Base-by-base conservation (phyloP, 2,329 filamentous ascomycete genomes). In the Paecilomyces formosus region DNA sequence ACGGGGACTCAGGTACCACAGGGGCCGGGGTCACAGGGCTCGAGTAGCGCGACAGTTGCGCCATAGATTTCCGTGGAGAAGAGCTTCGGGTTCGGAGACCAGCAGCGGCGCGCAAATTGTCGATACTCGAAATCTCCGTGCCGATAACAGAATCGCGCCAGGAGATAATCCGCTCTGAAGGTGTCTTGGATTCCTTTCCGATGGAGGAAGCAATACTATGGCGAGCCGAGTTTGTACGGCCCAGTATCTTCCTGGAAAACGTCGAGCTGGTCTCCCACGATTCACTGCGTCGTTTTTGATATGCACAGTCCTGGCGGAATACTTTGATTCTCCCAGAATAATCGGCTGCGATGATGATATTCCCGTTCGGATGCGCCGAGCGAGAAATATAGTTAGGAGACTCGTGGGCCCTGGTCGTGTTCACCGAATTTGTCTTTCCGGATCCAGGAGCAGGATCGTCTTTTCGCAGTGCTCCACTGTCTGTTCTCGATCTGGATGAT, bases 301-400 rank as follows among this genome's bases (percentile, higher is more conserved):
- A 90, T 0, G 93, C 94, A 70, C 93, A 97, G 70, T 99, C 94
- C 73, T 97, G 93, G 21, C 94, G 85, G 70, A 97, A 97, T 0
- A 97, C 88, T 71, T 97, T 97, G 76, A 99, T 94, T 26, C 86
- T 84, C 35, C 94, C 94, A 0, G 85, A 86, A 66, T 91, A 90
- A 71, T 97, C 93, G 1, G 92, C 90, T 0, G 93, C 96, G 55
- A 97, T 85, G 58, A 99, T 87, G 62, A 99, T 97, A 66, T 96
- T 90, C 26, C 94, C 94, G 60, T 87, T 86, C 13, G 80, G 77
- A 70, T 99, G 94, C 15, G 82, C 82, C 6, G 87, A 88, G 15
- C 92, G 86, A 11, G 90, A 82, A 35, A 92, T 74, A 67, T 95
- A 96, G 0, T 87, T 85, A 0, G 92, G 89, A 0, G 86, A 89